Base-by-base conservation (phyloP, 2,329 filamentous ascomycete species). In the Curvularia lunata region DNA sequence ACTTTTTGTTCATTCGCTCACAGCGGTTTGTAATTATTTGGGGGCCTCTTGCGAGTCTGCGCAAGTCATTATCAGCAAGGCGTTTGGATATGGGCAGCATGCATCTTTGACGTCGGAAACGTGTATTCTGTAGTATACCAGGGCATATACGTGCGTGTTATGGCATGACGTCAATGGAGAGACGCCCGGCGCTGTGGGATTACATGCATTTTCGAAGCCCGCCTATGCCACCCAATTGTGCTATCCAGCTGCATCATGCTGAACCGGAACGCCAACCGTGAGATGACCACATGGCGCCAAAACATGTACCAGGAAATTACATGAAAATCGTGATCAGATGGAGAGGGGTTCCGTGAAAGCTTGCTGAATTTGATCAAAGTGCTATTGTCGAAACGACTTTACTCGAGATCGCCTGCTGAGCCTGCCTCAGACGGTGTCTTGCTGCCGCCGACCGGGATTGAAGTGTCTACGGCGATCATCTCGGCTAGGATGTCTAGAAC, bases 401-500 rank as follows among this genome's bases (percentile, higher is more conserved):
- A 75, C 62, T 76, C 74, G 51, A 76, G 69, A 47, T 71, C 74
- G 56, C 65, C 69, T 46, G 66, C 66, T 25, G 72, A 75, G 13
- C 72, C 74, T 8, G 71, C 63, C 58, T 76, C 73, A 37, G 73
- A 75, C 6, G 74, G 67, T 45, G 73, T 69, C 63, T 74, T 75
- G 66, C 69, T 75, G 57, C 70, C 69, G 58, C 72, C 71, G 42
- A 76, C 73, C 51, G 75, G 73, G 61, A 82, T 82, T 70, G 75
- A 87, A 63, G 89, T 86, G 81, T 98, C 95, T 78, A 93, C 87
- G 64, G 93, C 94, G 73, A 99, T 97, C 92, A 99, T 97, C 82
- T 97, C 92, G 66, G 95, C 95, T 63, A 99, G 88, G 70, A 98
- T 89, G 78, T 99, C 94, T 70, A 99, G 88, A 71, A 98, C 91